Percentiles rank a stretch among this genome's conserved stretches.
Conservation (phyloP, 2,329 filamentous ascomycete species). For the Calonectria leucothoes region DNA sequence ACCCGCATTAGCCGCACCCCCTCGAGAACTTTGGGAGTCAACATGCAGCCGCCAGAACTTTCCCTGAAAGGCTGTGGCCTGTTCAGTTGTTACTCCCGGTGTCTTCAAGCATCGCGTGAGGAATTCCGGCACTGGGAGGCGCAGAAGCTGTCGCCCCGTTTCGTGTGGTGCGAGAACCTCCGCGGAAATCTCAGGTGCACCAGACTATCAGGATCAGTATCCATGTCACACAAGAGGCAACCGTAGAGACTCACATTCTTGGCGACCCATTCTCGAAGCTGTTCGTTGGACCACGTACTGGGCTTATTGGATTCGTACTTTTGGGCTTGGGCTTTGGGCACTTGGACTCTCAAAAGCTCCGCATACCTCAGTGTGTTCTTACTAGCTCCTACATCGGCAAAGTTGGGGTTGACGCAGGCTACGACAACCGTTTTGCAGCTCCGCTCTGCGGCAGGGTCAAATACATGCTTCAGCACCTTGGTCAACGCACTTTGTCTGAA, state of each 20-base stretch:
- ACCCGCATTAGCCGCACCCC: not conserved
- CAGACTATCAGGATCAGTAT: conserved; percentile 47
- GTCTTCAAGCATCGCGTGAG: conserved; percentile 54
- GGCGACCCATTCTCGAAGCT: conserved; percentile 53
- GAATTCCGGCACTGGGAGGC: conserved; percentile 53
- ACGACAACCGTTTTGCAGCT: conserved; percentile 58
- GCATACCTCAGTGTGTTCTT: conserved; percentile 63
- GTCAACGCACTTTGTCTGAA: conserved; percentile 49
- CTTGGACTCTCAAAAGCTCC: conserved; percentile 56
- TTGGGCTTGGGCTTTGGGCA: conserved; percentile 41
- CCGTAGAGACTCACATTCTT: conserved; percentile 49
- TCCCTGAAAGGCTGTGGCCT: conserved; percentile 54
- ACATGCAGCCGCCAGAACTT: conserved; percentile 58
- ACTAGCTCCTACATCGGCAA: conserved; percentile 55
- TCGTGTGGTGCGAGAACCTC: conserved; percentile 52
- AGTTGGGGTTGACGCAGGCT: conserved; percentile 60
- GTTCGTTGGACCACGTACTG: conserved; percentile 52
- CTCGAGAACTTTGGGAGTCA: conserved; percentile 44
- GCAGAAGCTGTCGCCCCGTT: conserved; percentile 54
- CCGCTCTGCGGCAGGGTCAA: conserved; percentile 53
- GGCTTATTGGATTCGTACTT: conserved; percentile 44
- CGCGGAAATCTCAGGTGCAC: conserved; percentile 48
- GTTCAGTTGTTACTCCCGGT: conserved; percentile 47
- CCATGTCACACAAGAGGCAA: not conserved
- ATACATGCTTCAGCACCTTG: conserved; percentile 52